Percentiles rank a stretch among this genome's conserved stretches.
phyloP scores from a whole-genome alignment of 345 rosid genomes.

The Eutrema heterophyllum region DNA sequence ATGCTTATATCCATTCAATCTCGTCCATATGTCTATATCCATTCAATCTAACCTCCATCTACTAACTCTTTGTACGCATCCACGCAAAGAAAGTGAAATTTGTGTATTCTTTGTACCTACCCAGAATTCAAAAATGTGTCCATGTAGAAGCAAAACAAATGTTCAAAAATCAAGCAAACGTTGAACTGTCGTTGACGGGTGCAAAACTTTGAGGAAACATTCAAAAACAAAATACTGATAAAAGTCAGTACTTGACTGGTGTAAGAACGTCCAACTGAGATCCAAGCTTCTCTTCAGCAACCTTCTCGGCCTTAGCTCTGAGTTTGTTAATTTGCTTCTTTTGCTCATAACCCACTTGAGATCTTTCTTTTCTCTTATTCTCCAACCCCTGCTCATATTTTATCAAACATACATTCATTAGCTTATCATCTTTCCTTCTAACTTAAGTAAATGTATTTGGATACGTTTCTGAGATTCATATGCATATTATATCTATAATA shows the following conservation, averaged over 20 bases:
- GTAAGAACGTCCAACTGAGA: constrained; percentile 56
- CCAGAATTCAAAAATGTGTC: too few relatives aligned
- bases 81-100: too few relatives aligned
- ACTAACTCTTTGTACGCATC: too few relatives aligned
- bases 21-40: too few relatives aligned
- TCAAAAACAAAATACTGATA: background rate
- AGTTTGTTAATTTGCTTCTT: constrained; percentile 76
- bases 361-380: constrained; percentile 76
- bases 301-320: constrained; percentile 73
- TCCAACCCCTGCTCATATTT: constrained; percentile 59
- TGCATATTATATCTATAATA: background rate
- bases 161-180: too few relatives aligned
- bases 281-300: constrained; percentile 74
- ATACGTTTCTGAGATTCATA: background rate
- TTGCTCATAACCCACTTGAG: constrained; percentile 58
- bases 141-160: too few relatives aligned
- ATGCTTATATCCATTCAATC: too few relatives aligned
- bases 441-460: background rate
- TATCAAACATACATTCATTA: constrained; percentile 1
- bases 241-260: constrained; percentile 51
- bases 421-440: background rate
- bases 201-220: constrained; percentile 11
- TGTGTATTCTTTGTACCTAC: too few relatives aligned
- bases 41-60: too few relatives aligned
- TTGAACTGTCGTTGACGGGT: too few relatives aligned